phyloP scores from a whole-genome alignment of 345 rosid species.

The Jatropha curcas region DNA sequence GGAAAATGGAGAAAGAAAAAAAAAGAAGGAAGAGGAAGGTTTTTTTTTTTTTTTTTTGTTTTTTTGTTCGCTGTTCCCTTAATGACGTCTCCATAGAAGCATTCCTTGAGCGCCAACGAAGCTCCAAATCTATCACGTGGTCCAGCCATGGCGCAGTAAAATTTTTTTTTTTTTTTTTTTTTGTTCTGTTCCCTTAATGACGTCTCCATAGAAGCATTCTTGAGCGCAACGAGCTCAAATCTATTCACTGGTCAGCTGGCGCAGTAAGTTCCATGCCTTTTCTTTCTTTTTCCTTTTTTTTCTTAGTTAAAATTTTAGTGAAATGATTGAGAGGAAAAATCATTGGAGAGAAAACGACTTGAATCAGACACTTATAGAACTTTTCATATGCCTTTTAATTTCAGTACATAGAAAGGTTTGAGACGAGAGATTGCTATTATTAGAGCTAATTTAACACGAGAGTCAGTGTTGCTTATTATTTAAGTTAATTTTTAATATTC shows the following conservation, averaged over 20 bases:
- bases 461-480: not conserved
- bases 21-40: no score
- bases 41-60: no score
- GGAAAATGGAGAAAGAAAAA: no score
- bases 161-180: not conserved
- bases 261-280: conserved; percentile 51
- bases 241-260: conserved; percentile 81
- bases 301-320: not conserved
- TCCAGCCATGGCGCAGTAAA: not conserved
- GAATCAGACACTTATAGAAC: not conserved
- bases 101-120: no score
- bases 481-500: conserved; percentile 6
- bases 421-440: no score
- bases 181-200: conserved; percentile 54
- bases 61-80: no score
- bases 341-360: not conserved
- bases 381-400: not conserved
- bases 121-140: no score
- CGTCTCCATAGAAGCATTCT: conserved; percentile 58
- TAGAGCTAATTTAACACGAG: no score
- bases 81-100: no score
- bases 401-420: not conserved
- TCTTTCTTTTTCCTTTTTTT: not conserved
- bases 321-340: not conserved
- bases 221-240: conserved; percentile 69